Evolutionary conservation across 495 filamentous ascomycete species (phyloP).

Genomic region (Friedmanniomyces simplex): DNA sequence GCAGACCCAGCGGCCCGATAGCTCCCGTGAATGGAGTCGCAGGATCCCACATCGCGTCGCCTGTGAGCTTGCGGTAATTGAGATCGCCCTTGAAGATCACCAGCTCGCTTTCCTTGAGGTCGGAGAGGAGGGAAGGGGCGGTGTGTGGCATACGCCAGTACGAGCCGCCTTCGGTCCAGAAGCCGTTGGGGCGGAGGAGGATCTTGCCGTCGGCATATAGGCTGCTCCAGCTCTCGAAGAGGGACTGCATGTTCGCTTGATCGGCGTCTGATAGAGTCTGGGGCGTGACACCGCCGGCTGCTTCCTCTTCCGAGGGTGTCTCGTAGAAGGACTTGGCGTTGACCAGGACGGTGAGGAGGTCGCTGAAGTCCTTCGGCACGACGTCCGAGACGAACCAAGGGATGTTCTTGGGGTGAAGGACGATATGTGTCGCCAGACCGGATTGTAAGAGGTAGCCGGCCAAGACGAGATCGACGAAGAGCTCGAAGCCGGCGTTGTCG

Average conservation of each 20-base stretch:
- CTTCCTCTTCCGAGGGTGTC: conserved; percentile 52
- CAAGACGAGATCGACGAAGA: conserved; percentile 87
- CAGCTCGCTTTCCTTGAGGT: conserved; percentile 76
- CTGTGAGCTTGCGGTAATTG: conserved; percentile 86
- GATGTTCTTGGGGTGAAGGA: conserved; percentile 88
- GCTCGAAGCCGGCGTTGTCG: conserved; percentile 93
- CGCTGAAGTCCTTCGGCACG: conserved; percentile 68
- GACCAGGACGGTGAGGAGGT: conserved; percentile 65
- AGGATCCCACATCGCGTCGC: conserved; percentile 82
- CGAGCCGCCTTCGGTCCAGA: conserved; percentile 79
- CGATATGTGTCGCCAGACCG: conserved; percentile 70
- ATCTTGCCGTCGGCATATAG: conserved; percentile 76
- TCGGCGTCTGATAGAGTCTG: conserved; percentile 56
- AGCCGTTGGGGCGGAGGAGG: conserved; percentile 64
- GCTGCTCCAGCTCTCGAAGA: conserved; percentile 70
- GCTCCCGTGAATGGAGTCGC: conserved; percentile 78
- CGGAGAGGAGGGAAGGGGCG: conserved; percentile 57
- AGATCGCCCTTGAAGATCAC: conserved; percentile 95
- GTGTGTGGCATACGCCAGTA: conserved; percentile 74
- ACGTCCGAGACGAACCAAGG: conserved; percentile 99
- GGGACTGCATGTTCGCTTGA: conserved; percentile 52
- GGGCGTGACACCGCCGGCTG: conserved; percentile 43
- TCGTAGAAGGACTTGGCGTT: conserved; percentile 67
- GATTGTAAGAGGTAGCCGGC: conserved; percentile 77
- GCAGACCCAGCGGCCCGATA: conserved; percentile 74